Evolutionary conservation across 352 stramenopile genomes (phyloP), one percentile per base, ranked within the genome.

Genomic region (Phytophthora colocasiae): DNA sequence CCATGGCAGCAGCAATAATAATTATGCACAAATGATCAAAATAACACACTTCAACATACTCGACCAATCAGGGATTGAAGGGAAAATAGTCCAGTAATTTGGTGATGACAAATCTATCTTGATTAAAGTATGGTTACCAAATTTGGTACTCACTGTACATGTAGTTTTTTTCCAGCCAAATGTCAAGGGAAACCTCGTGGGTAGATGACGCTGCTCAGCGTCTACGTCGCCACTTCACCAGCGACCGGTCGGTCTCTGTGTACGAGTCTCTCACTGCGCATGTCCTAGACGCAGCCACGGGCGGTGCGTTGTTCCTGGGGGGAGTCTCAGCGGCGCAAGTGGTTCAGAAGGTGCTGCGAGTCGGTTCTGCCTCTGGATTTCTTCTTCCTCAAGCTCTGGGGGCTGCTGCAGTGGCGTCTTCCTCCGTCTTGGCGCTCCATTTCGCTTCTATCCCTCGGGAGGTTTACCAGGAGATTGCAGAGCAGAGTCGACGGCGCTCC

Each of bases 361-460:
- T 92, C 34, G 77, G 77, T 10, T 84, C 79, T 10, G 65, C 83
- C 38, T 83, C 77, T 32, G 66, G 66, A 7, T 60, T 90, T 22
- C 46, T 86, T 1, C 41, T 77, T 12, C 83, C 81, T 43, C 66
- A 74, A 26, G 14, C 66, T 8, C 22, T 90, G 15, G 83, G 83
- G 6, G 54, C 55, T 19, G 66, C 66, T 10, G 79, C 79, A 0
- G 80, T 91, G 38, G 77, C 72, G 24, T 67, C 77, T 2, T 91
- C 81, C 2, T 89, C 81, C 0, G 71, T 71, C 3, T 43, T 69
- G 38, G 73, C 71, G 31, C 60, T 85, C 47, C 81, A 85, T 40
- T 89, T 82, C 43, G 79, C 78, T 6, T 88, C 80, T 6, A 61
- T 85, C 4, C 78, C 80, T 19, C 60, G 77, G 1, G 77, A 87